Base-by-base conservation (phyloP, 208 protist genomes). In the Crithidia fasciculata region DNA sequence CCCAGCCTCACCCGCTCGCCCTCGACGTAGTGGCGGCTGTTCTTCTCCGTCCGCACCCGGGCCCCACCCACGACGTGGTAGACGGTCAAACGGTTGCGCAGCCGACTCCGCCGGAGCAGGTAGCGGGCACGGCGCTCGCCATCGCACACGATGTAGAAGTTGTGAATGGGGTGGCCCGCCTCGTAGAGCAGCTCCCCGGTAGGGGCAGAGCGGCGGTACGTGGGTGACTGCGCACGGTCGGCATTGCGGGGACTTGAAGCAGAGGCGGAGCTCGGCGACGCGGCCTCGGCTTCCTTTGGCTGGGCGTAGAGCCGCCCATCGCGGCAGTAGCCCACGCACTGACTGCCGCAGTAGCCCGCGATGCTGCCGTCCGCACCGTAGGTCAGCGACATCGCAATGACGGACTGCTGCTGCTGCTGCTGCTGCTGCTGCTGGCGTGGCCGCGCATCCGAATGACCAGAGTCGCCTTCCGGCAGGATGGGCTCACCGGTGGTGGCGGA, bases 141-240 rank as follows among this genome's bases (percentile, higher is more conserved):
- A 55, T 90, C 83, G 66, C 87, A 89, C 28, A 92, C 80, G 49
- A 94, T 85, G 41, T 88, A 62, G 58, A 77, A 79, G 54, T 69
- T 70, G 64, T 91, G 87, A 8, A 94, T 57, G 8, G 68, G 77
- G 74, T 94, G 89, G 8, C 87, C 85, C 19, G 79, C 73, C 66
- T 94, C 87, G 15, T 59, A 67, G 37, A 92, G 80, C 39, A 94
- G 54, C 64, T 92, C 81, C 36, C 89, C 89, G 4, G 78, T 58
- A 9, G 41, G 63, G 8, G 15, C 10, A n/a, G 43, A 60, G 65
- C 41, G 47, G 18, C 44, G 8, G 6, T 28, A 1, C 28, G 28
- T 28, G 28, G 28, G 28, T 28, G 28, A 28, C 28, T 28, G 28
- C 28, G 28, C 28, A 28, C 28, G 28, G 28, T 28, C 28, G 28